These are phyloP conservation scores for Eleusine indica DNA, from an alignment of 176 grass and related monocot species.

Conservation along the genomic window DNA sequence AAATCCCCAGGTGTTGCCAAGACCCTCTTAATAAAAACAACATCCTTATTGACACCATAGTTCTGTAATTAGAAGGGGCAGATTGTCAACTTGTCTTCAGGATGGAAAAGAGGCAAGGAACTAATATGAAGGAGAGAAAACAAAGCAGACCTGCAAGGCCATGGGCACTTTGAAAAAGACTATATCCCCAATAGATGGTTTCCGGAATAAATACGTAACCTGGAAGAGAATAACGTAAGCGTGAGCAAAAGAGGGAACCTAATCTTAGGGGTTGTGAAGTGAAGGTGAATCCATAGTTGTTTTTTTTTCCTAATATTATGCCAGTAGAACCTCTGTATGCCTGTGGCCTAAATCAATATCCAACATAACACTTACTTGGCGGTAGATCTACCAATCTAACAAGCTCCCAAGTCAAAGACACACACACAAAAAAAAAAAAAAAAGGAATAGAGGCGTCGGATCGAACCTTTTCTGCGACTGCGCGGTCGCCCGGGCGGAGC, in stretches of 20 bases:
- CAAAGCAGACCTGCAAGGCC: constrained; percentile 30
- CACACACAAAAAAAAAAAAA: accelerated
- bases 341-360: too few species aligned
- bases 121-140: not conserved
- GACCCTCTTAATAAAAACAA: constrained; percentile 58
- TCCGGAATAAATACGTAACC: constrained; percentile 58
- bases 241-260: too few species aligned
- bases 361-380: not conserved
- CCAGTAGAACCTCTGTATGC: not conserved
- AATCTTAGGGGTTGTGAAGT: not conserved
- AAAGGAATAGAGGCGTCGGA: too few species aligned
- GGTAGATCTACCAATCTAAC: not conserved
- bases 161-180: constrained; percentile 52
- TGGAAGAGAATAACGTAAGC: not conserved
- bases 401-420: not conserved
- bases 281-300: too few species aligned
- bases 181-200: constrained; percentile 51
- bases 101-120: not conserved
- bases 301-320: not conserved
- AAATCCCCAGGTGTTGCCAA: constrained; percentile 56
- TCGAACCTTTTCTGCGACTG: constrained; percentile 44
- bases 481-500: constrained; percentile 47
- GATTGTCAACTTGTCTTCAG: not conserved
- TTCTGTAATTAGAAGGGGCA: constrained; percentile 35
- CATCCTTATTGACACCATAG: constrained; percentile 50